Conservation (phyloP, 371 early-diverging fungal species). For the Lichtheimia corymbifera region DNA sequence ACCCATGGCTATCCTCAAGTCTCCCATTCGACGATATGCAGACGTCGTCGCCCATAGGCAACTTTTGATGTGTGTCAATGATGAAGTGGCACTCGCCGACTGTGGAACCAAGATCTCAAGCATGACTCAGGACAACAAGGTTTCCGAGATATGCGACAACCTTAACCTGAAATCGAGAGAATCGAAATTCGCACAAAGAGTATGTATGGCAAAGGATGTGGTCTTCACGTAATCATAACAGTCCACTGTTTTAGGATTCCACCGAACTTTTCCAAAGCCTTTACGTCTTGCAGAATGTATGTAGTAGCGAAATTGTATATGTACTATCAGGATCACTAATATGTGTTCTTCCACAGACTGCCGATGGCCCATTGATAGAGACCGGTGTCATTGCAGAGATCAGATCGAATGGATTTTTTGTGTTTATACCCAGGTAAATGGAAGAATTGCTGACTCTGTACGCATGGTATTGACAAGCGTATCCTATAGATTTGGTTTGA, state of each 20-base stretch:
- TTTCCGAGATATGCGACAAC: conserved; percentile 55
- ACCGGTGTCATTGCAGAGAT: conserved; percentile 75
- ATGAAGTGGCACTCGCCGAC: conserved; percentile 21
- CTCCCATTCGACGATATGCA: conserved; percentile 98
- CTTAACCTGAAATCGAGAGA: conserved; percentile 73
- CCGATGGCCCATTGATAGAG: conserved; percentile 49
- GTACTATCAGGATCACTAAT: too few species aligned
- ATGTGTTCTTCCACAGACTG: conserved; percentile 16
- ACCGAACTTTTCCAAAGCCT: conserved; percentile 78
- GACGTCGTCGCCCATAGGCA: conserved; percentile 97
- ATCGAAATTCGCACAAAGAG: conserved; percentile 73
- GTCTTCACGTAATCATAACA: not conserved
- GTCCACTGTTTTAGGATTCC: conserved; percentile 55
- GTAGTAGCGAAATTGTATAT: not conserved
- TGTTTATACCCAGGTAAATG: conserved; percentile 64
- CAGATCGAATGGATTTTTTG: conserved; percentile 73
- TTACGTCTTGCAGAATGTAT: conserved; percentile 64
- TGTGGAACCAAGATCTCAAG: conserved; percentile 16
- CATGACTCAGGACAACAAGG: conserved; percentile 44
- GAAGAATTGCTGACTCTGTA: not conserved
- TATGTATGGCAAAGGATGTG: conserved; percentile 11
- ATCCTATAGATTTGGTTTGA: conserved; percentile 56
- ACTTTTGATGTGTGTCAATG: conserved; percentile 52
- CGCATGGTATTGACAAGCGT: too few species aligned
- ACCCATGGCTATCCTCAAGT: conserved; percentile 33